Conservation (phyloP, 768 basidiomycete species). For the Pleurotus sapidus region DNA sequence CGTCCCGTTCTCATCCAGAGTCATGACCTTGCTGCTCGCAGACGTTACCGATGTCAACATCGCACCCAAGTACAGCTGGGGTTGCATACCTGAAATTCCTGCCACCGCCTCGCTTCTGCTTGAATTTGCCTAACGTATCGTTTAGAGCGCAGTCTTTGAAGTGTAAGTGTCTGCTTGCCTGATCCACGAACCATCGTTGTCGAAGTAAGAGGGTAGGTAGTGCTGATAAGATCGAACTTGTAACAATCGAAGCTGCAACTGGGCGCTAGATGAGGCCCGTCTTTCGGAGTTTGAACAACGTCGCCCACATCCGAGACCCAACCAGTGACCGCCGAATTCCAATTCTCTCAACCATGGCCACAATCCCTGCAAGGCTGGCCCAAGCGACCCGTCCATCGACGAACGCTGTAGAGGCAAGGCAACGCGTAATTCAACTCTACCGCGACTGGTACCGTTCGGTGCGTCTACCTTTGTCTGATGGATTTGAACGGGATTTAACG, state of each 20-base stretch:
- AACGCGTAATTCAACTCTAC: conserved; percentile 75
- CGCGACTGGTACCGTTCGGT: conserved; percentile 93
- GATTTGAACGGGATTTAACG: conserved; percentile 2
- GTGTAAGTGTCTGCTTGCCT: conserved; percentile 26
- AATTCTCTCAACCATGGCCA: conserved; percentile 41
- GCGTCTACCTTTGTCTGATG: conserved; percentile 28
- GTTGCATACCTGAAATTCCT: conserved; percentile 69
- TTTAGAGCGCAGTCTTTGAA: background rate
- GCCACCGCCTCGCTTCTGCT: conserved; percentile 86
- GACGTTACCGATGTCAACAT: conserved; percentile 7
- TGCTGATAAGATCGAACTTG: conserved; percentile 6
- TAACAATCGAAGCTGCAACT: too few species aligned
- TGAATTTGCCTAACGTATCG: conserved; percentile 62
- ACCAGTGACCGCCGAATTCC: conserved; percentile 9
- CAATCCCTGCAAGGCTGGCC: conserved; percentile 89
- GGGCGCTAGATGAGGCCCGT: background rate
- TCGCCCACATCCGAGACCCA: conserved; percentile 12
- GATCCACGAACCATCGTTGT: conserved; percentile 47
- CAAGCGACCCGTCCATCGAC: conserved; percentile 60
- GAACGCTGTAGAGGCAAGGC: conserved; percentile 56
- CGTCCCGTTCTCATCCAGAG: conserved; percentile 53
- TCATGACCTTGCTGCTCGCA: conserved; percentile 54
- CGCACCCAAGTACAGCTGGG: background rate
- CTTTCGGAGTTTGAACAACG: conserved; percentile 22
- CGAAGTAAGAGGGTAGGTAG: conserved; percentile 8